phyloP scores from a whole-genome alignment of 2,329 filamentous ascomycete species.

The Arthrobotrys conoides region DNA sequence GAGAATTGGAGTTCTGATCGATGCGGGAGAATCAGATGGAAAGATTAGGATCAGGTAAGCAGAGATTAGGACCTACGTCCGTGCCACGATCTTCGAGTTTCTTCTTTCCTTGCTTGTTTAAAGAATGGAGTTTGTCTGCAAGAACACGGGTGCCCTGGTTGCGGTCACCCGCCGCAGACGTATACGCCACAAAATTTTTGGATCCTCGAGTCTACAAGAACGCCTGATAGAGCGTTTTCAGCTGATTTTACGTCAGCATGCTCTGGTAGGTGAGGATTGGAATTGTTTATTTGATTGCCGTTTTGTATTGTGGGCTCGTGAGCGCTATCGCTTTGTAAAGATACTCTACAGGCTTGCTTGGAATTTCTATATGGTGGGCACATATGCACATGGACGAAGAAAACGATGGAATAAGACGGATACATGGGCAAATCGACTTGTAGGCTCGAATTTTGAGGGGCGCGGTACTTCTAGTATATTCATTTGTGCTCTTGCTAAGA shows the following conservation, averaged over 20 bases:
- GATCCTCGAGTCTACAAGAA: background rate
- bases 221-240: background rate
- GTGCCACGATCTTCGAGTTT: background rate
- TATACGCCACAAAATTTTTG: background rate
- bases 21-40: background rate
- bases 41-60: conserved; percentile 3
- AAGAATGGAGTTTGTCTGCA: background rate
- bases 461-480: no score
- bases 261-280: background rate
- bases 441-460: no score
- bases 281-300: background rate
- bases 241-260: background rate
- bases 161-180: background rate
- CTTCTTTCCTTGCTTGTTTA: no score
- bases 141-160: background rate
- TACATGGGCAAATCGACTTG: no score
- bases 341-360: background rate
- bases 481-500: no score
- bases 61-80: background rate
- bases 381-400: background rate
- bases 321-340: no score
- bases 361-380: background rate
- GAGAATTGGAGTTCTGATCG: background rate
- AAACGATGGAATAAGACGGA: background rate
- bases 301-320: background rate